Evolutionary conservation across 139 green algal species (phyloP).

Genomic region (Pleodorina starrii): DNA sequence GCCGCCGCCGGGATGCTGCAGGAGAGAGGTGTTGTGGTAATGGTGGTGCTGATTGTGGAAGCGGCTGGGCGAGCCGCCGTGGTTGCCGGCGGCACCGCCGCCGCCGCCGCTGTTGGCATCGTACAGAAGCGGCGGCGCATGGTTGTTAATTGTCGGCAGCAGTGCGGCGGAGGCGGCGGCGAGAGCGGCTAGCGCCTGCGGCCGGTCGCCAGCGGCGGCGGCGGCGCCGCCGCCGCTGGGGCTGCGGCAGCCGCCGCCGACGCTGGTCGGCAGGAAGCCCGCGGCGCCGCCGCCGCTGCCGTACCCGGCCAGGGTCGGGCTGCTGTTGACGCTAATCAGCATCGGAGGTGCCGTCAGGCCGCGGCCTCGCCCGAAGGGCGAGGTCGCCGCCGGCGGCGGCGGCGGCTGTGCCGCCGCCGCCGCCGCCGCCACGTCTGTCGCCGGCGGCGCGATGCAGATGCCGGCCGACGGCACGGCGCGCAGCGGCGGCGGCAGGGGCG

Average conservation of each 20-base stretch:
- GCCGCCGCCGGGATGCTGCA: not conserved
- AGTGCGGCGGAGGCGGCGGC: constrained; percentile 2
- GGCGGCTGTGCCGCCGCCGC: not conserved
- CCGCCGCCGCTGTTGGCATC: not conserved
- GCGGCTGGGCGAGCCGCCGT: not conserved
- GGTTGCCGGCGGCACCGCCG: not conserved
- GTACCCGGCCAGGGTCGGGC: not conserved
- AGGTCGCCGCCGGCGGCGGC: not conserved
- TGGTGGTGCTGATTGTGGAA: not conserved
- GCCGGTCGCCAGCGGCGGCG: not conserved
- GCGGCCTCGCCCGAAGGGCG: not conserved
- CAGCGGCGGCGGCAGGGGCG: not conserved
- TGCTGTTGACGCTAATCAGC: not conserved
- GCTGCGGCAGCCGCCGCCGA: not conserved
- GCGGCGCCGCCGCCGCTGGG: not conserved
- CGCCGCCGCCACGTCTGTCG: not conserved
- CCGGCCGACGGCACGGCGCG: not conserved
- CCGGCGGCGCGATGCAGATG: not conserved
- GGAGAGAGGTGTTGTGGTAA: not conserved
- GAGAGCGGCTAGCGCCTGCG: not conserved
- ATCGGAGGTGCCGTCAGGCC: not conserved
- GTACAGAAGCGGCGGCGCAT: not conserved
- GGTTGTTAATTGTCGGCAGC: constrained; percentile 22
- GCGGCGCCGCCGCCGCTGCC: not conserved
- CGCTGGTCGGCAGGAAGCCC: not conserved